Conservation (phyloP, 2,329 filamentous ascomycete genomes). For the Xylariales sp. region DNA sequence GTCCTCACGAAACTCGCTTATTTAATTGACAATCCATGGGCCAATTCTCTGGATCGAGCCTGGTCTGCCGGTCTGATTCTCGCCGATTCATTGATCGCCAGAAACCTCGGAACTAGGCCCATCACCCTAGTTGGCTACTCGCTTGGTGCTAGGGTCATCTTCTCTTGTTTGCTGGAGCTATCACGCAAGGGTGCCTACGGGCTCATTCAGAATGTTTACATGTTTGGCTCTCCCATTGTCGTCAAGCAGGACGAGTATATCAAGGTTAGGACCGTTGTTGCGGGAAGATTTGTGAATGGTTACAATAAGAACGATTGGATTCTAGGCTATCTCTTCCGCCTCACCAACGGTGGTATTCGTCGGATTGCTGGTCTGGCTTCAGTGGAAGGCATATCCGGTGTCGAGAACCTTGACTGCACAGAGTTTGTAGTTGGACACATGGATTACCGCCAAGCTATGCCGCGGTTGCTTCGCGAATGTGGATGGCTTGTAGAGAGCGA, state of each 20-base stretch:
- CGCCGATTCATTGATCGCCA: constrained; percentile 87
- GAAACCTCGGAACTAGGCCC: constrained; percentile 84
- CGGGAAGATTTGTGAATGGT: constrained; percentile 91
- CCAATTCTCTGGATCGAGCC: constrained; percentile 88
- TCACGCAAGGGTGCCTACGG: constrained; percentile 79
- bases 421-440: constrained; percentile 87
- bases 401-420: constrained; percentile 89
- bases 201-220: constrained; percentile 88
- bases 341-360: constrained; percentile 89
- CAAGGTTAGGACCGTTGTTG: constrained; percentile 74
- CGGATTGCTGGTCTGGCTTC: constrained; percentile 78
- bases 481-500: constrained; percentile 91
- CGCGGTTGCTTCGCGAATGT: constrained; percentile 76
- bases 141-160: constrained; percentile 86
- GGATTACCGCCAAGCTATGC: constrained; percentile 94
- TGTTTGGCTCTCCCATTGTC: constrained; percentile 90
- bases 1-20: constrained; percentile 92
- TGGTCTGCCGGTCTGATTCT: constrained; percentile 86
- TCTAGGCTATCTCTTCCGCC: constrained; percentile 88
- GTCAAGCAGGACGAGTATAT: constrained; percentile 88
- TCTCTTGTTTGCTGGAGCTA: constrained; percentile 84
- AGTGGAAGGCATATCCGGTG: constrained; percentile 68
- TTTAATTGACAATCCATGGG: constrained; percentile 97
- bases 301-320: constrained; percentile 98
- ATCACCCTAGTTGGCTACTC: constrained; percentile 95